Evolutionary conservation across 1,284 basidiomycete species (phyloP).

Genomic region (Apiotrichum sp.): DNA sequence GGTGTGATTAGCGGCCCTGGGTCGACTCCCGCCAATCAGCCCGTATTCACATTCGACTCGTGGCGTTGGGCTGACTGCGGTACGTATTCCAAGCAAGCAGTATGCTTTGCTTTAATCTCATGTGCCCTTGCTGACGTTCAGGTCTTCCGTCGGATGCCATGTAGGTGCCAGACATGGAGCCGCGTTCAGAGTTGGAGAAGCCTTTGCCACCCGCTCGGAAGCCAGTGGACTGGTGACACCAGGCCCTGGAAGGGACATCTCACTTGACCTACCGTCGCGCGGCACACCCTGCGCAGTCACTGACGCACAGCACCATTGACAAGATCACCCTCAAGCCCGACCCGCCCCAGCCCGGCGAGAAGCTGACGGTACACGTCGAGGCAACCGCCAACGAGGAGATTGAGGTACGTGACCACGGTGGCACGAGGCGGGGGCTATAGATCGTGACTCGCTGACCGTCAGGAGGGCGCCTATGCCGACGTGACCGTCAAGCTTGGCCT

Average conservation of each 20-base stretch:
- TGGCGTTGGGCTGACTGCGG: conserved; percentile 48
- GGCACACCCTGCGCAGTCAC: not conserved
- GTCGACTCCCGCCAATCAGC: conserved; percentile 15
- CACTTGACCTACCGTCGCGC: too few species aligned
- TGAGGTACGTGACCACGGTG: conserved; percentile 52
- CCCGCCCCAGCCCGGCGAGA: conserved; percentile 72
- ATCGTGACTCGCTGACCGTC: not conserved
- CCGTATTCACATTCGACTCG: conserved; percentile 35
- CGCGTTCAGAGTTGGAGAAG: too few species aligned
- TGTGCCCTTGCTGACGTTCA: conserved; percentile 13
- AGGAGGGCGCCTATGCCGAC: conserved; percentile 87
- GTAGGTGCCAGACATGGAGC: conserved; percentile 22
- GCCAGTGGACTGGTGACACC: too few species aligned
- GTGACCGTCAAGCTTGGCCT: conserved; percentile 82
- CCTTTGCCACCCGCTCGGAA: conserved; percentile 1
- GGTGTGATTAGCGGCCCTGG: conserved; percentile 21
- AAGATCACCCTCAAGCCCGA: conserved; percentile 67
- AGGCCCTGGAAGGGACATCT: too few species aligned
- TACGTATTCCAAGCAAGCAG: conserved; percentile 18
- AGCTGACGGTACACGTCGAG: conserved; percentile 71
- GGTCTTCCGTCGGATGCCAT: conserved; percentile 43
- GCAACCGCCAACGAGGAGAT: conserved; percentile 59
- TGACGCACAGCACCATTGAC: conserved; percentile 50
- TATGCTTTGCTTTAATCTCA: not conserved
- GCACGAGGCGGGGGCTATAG: too few species aligned